Evolutionary conservation across 805 yeast genomes (phyloP).

Genomic region (Candida morakotiae): DNA sequence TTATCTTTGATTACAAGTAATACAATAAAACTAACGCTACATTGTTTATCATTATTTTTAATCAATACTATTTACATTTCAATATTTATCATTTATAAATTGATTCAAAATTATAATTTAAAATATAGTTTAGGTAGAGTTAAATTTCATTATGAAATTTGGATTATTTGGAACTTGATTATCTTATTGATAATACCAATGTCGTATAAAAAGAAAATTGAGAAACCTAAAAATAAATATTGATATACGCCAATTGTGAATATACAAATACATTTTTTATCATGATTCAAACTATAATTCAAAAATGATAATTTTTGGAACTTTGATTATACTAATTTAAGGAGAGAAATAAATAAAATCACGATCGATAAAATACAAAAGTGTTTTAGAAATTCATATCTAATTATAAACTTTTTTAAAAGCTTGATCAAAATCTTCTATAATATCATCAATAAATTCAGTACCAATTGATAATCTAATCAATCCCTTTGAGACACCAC

Average conservation of each 20-base stretch:
- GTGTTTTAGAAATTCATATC: too few species aligned
- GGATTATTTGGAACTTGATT: slow-evolving; percentile 3
- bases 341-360: too few species aligned
- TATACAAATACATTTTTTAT: too few species aligned
- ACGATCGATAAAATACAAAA: too few species aligned
- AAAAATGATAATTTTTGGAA: too few species aligned
- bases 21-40: neutral
- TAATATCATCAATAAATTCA: slow-evolving; percentile 87
- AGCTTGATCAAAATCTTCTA: slow-evolving; percentile 84
- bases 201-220: too few species aligned
- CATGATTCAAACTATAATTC: too few species aligned
- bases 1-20: neutral
- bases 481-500: slow-evolving; percentile 87
- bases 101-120: neutral
- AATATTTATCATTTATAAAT: neutral
- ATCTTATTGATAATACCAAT: neutral
- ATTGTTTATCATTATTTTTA: neutral
- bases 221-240: too few species aligned
- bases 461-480: slow-evolving; percentile 89
- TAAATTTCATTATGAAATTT: neutral
- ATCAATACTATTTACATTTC: neutral
- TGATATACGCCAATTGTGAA: too few species aligned
- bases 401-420: slow-evolving; percentile 54
- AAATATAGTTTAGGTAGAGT: neutral
- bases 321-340: too few species aligned